Conservation (phyloP, 495 filamentous ascomycete genomes). For the Trypethelium eluteriae region DNA sequence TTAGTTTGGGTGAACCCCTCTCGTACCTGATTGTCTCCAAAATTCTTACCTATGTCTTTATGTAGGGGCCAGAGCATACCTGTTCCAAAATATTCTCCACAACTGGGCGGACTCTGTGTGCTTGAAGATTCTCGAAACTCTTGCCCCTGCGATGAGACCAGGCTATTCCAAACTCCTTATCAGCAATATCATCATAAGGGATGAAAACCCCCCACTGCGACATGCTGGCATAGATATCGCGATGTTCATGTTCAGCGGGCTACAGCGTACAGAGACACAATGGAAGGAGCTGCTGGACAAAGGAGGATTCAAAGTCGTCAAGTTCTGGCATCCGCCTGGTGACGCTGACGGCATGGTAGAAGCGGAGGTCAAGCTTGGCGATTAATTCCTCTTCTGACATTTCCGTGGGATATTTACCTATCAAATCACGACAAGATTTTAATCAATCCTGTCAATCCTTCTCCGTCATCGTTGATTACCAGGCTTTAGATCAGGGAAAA, state of each 20-base stretch:
- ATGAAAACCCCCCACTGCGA: not conserved
- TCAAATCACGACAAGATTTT: no score
- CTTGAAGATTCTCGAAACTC: conserved; percentile 4
- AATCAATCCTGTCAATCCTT: no score
- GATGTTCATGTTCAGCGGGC: conserved; percentile 11
- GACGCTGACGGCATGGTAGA: not conserved
- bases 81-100: conserved; percentile 17
- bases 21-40: no score
- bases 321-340: not conserved
- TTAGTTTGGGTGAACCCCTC: no score
- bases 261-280: not conserved
- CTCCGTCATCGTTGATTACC: no score
- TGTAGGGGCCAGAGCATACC: conserved; percentile 17
- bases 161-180: conserved; percentile 16
- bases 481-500: no score
- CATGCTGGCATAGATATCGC: conserved; percentile 6
- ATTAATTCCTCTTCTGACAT: no score
- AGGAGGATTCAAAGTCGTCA: not conserved
- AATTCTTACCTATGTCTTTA: not conserved
- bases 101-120: conserved; percentile 20
- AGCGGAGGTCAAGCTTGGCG: no score
- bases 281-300: not conserved
- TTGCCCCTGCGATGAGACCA: conserved; percentile 15
- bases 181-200: conserved; percentile 15
- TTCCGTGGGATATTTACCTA: no score